Evolutionary conservation across 257 asterid genomes (phyloP).

Genomic region (Voacanga thouarsii): DNA sequence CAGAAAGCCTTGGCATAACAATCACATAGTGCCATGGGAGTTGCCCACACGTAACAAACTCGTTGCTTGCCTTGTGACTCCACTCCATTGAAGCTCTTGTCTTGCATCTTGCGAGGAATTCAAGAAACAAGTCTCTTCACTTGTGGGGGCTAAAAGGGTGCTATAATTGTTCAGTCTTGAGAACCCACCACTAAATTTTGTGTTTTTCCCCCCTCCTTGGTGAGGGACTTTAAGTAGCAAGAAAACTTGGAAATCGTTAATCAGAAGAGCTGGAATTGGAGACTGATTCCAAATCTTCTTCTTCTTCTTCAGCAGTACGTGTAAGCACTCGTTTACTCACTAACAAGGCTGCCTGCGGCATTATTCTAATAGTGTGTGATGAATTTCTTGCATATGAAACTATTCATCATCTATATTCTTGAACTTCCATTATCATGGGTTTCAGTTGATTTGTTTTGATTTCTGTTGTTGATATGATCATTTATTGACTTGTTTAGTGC

Average conservation of each 20-base stretch:
- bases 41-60: constrained; percentile 8
- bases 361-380: not conserved
- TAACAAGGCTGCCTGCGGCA: not conserved
- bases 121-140: not conserved
- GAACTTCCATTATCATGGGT: not conserved
- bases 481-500: not conserved
- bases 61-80: not conserved
- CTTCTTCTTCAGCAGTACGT: not conserved
- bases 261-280: not conserved
- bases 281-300: not conserved
- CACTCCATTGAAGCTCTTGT: not conserved
- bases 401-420: not conserved
- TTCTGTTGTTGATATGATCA: not conserved
- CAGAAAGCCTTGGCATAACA: not conserved
- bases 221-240: not conserved
- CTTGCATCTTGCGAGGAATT: not conserved
- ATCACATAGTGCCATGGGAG: not conserved
- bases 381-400: not conserved
- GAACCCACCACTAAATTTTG: not conserved
- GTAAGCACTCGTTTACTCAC: constrained; percentile 10
- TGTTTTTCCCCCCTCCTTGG: not conserved
- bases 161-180: not conserved
- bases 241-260: not conserved
- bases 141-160: not conserved
- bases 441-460: not conserved